Evolutionary conservation across 257 asterid species (phyloP).

Genomic region (Henckelia pumila): DNA sequence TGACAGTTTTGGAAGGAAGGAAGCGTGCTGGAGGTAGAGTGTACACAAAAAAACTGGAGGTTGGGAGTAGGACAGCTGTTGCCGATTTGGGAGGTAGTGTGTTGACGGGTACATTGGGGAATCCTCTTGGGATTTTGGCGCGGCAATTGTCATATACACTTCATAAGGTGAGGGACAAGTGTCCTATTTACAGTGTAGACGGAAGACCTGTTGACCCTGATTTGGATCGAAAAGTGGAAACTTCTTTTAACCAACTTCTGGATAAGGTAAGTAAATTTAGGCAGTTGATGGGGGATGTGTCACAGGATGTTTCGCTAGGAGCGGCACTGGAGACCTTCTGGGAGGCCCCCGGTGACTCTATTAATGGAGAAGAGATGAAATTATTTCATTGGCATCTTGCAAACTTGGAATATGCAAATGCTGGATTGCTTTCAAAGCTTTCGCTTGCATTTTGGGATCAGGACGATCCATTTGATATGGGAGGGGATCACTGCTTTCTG

Average conservation of each 20-base stretch:
- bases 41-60: slow-evolving; percentile 64
- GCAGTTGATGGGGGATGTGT: slow-evolving; percentile 80
- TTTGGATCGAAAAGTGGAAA: slow-evolving; percentile 70
- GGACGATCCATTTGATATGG: slow-evolving; percentile 99
- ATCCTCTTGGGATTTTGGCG: slow-evolving; percentile 91
- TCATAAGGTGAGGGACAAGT: slow-evolving; percentile 87
- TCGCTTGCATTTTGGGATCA: slow-evolving; percentile 99
- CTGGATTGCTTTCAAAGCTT: slow-evolving; percentile 77
- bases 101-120: slow-evolving; percentile 85
- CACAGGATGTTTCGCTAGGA: slow-evolving; percentile 93
- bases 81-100: slow-evolving; percentile 97
- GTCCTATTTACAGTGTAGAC: slow-evolving; percentile 68
- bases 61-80: slow-evolving; percentile 55
- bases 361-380: slow-evolving; percentile 62
- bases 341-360: slow-evolving; percentile 43
- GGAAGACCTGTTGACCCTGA: slow-evolving; percentile 65
- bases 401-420: slow-evolving; percentile 93
- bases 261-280: slow-evolving; percentile 65
- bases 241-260: slow-evolving; percentile 60
- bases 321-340: slow-evolving; percentile 88
- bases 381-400: slow-evolving; percentile 95
- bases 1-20: slow-evolving; percentile 79
- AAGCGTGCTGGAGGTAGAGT: slow-evolving; percentile 94
- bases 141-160: slow-evolving; percentile 73
- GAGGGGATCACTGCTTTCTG: slow-evolving; percentile 96